Evolutionary conservation across 257 asterid genomes (phyloP).

Genomic region (Fraxinus anomala): DNA sequence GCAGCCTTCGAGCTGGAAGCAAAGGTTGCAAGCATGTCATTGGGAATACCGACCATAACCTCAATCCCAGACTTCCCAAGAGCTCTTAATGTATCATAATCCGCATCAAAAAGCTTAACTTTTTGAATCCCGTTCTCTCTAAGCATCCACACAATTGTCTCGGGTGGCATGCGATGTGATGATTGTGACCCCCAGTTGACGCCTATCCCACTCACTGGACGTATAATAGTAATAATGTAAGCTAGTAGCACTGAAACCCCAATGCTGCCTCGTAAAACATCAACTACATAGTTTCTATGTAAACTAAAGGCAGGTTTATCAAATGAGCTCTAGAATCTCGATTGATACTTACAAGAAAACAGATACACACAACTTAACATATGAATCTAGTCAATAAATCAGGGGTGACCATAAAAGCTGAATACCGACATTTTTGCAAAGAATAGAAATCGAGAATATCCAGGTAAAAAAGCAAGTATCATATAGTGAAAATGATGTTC

Average conservation of each 20-base stretch:
- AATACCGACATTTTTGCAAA: too few species aligned
- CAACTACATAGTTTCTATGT: neutral
- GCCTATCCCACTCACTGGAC: conserved; percentile 62
- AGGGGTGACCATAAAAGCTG: neutral
- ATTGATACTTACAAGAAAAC: neutral
- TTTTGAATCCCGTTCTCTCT: conserved; percentile 75
- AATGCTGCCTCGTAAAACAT: conserved; percentile 16
- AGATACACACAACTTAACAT: too few species aligned
- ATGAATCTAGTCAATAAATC: too few species aligned
- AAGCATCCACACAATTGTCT: conserved; percentile 69
- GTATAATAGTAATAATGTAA: conserved; percentile 24
- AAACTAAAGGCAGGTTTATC: neutral
- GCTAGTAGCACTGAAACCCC: conserved; percentile 15
- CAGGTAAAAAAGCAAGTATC: too few species aligned
- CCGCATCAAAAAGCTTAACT: conserved; percentile 86
- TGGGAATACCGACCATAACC: conserved; percentile 95
- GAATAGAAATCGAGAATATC: too few species aligned
- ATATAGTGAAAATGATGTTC: neutral
- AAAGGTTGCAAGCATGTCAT: conserved; percentile 65
- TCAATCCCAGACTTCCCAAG: conserved; percentile 68
- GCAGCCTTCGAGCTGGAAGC: conserved; percentile 67
- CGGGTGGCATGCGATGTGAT: conserved; percentile 67
- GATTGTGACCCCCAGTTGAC: conserved; percentile 92
- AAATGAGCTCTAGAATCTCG: too few species aligned
- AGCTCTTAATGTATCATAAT: conserved; percentile 70